Evolutionary conservation across 768 basidiomycete species (phyloP), one percentile per base, ranked within the genome.

Genomic region (Paxillus ammoniavirescens): DNA sequence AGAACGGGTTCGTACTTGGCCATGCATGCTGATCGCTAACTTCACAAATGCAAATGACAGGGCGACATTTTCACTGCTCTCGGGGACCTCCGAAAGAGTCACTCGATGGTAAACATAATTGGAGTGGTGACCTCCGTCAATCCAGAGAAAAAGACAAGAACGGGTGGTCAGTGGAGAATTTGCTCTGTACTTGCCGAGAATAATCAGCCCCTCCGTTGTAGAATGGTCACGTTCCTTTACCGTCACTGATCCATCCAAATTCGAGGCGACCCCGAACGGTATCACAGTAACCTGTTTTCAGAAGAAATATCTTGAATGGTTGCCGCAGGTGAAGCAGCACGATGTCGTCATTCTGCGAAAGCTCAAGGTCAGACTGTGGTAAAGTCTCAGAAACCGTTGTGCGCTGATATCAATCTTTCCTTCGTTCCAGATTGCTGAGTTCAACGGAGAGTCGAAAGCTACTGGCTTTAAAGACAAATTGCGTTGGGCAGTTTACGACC

Each of bases 401-500:
- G 37, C 7, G 9, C 52, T 33, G 26, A 28, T 23, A 40, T 28
- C 42, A 23, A 18, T 40, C 53, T 9, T 42, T 10, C 9, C 26
- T 36, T 28, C 15, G 14, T 8, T 15, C 10, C 38, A 82, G 81
- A 57, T 73, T n/a, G 52, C 57, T 23, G 42, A 61, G 3, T 77
- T 63, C 46, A 37, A 68, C 3, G 73, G 73, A 1, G 30, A 5
- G 6, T 1, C 66, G 3, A 67, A 63, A n/a, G 80, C 77, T 15
- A 66, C 72, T 0, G 83, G 82, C 2, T 81, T 79, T 49, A 41
- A 67, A 26, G 73, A 79, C 58, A 75, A 66, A 54, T 63, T 83
- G 49, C 70, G 72, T 31, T 87, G 85, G 85, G 79, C 80, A 4
- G 71, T 82, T 30, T 87, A 78, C 47, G 75, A 78, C 35, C 70